These are phyloP conservation scores for Hypomontagnella submonticulosa DNA, from an alignment of 495 filamentous ascomycete species.

Conservation along the genomic window DNA sequence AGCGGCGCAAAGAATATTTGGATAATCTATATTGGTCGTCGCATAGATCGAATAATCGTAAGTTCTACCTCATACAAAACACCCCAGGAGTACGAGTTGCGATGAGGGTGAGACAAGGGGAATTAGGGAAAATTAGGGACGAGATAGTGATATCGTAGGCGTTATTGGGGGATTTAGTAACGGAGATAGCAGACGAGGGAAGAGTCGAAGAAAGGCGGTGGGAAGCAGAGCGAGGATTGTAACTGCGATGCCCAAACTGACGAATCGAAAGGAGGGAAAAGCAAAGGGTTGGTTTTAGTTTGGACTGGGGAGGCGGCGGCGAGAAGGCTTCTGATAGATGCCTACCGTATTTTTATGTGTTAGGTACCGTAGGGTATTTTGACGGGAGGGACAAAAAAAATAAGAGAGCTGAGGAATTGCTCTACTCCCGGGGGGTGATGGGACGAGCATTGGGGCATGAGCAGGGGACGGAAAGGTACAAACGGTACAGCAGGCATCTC, in stretches of 20 bases:
- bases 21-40: constrained; percentile 40
- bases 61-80: constrained; percentile 29
- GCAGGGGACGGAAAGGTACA: constrained; percentile 35
- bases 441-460: constrained; percentile 23
- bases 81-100: constrained; percentile 24
- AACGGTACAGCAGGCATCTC: constrained; percentile 35
- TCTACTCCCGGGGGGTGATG: constrained; percentile 38
- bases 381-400: constrained; percentile 32
- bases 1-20: constrained; percentile 38
- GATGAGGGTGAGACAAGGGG: constrained; percentile 33
- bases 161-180: constrained; percentile 4
- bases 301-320: constrained; percentile 24
- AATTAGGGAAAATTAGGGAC: constrained; percentile 24
- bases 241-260: constrained; percentile 41
- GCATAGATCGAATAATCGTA: constrained; percentile 42
- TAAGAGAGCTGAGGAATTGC: constrained; percentile 37
- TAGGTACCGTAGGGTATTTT: constrained; percentile 13
- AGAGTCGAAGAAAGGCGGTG: constrained; percentile 30
- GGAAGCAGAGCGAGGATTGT: constrained; percentile 33
- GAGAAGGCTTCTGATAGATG: constrained; percentile 26
- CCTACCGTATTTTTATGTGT: constrained; percentile 13
- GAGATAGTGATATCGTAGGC: constrained; percentile 24
- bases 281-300: constrained; percentile 28
- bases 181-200: constrained; percentile 11
- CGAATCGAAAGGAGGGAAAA: constrained; percentile 31